Evolutionary conservation across 345 rosid species (phyloP), one percentile per base, ranked within the genome.

Genomic region (Melaleuca alternifolia): DNA sequence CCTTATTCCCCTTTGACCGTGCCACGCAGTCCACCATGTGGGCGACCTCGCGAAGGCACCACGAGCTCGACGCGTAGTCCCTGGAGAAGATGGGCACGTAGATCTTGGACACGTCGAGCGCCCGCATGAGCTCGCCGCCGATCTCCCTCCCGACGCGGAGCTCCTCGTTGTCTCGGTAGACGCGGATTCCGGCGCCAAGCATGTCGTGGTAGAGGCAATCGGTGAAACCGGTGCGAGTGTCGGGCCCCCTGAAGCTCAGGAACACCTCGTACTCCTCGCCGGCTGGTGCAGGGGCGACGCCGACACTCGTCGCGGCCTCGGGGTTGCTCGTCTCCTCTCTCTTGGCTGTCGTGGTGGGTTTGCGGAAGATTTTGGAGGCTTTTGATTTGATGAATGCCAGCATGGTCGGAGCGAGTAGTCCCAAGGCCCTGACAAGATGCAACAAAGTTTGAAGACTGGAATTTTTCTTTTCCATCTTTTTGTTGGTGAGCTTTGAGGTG

Each of bases 31-130:
- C 82, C 2, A 18, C 44, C 59, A 86, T 82, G 18, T 28, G 46
- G 7, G 81, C 28, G 7, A 86, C 53, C 44, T 82, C 85, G 51
- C 77, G 46, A 11, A 86, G 87, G 84, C 87, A 86, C 81, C 87
- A 54, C 11, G n/a, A 51, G 62, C 85, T 82, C 37, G 76, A 48
- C 4, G 56, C 79, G 21, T 81, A 86, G 12, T 48, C 44, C 85
- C 2, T 59, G 87, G 87, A 54, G 76, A 86, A 86, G 87, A 86
- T 56, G 23, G 87, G 87, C n/a, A 86, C 51, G 16, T 59, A 82
- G 14, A 86, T 28, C 48, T 56, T 59, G 33, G 84, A 81, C 71
- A 41, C 13, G 57, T 86, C 16, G 24, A 50, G 83, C 21, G 82
- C 87, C 48, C 48, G 5, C 54, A 48, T 21, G 26, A 86, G 33